These are phyloP conservation scores for Kregervanrija pseudodelftensis DNA, from an alignment of 805 yeast species.

Conservation along the genomic window DNA sequence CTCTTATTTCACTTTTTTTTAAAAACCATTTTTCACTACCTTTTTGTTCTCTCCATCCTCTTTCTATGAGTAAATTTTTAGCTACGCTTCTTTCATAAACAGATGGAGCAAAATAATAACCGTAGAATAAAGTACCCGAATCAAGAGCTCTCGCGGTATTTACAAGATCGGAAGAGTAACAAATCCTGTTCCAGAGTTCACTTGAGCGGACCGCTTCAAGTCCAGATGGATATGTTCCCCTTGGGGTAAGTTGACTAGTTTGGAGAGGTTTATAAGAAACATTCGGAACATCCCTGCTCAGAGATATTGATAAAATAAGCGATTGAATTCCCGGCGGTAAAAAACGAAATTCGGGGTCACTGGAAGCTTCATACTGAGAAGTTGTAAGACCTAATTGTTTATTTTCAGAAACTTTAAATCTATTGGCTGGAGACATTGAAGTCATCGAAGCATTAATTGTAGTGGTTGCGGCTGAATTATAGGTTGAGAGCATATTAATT, in stretches of 20 bases:
- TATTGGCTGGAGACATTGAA: background rate
- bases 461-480: background rate
- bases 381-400: background rate
- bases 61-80: slow-evolving; percentile 24
- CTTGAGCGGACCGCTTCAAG: slow-evolving; percentile 27
- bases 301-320: slow-evolving; percentile 23
- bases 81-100: slow-evolving; percentile 34
- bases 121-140: slow-evolving; percentile 34
- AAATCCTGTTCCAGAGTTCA: slow-evolving; percentile 26
- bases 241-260: slow-evolving; percentile 17
- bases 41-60: slow-evolving; percentile 31
- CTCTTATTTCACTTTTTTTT: slow-evolving; percentile 31
- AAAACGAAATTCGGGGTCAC: slow-evolving; percentile 24
- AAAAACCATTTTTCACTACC: slow-evolving; percentile 27
- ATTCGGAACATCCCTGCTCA: slow-evolving; percentile 16
- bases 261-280: slow-evolving; percentile 9
- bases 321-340: slow-evolving; percentile 31
- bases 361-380: slow-evolving; percentile 4
- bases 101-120: slow-evolving; percentile 37
- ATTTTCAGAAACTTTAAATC: too few species aligned
- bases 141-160: slow-evolving; percentile 24
- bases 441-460: slow-evolving; percentile 1
- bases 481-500: background rate
- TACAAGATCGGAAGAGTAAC: slow-evolving; percentile 17
- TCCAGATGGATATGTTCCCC: slow-evolving; percentile 25